These are phyloP conservation scores for Penicillium sp. DNA, from an alignment of 2,329 filamentous ascomycete genomes.

Conservation along the genomic window DNA sequence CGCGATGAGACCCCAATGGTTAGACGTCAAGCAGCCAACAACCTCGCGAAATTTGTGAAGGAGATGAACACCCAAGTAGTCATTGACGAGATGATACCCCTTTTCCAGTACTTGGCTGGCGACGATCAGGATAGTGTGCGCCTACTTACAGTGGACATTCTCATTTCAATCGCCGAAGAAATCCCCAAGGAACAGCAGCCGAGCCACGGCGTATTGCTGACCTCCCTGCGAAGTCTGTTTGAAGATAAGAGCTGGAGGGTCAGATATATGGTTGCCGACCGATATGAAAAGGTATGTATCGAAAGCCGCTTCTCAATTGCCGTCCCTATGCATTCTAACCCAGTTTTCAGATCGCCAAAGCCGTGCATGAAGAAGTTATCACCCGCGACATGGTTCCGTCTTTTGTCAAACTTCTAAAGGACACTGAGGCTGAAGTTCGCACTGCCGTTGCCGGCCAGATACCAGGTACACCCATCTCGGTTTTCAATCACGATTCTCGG, in stretches of 20 bases:
- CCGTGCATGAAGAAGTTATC: constrained; percentile 95
- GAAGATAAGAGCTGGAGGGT: constrained; percentile 99
- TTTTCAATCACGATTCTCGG: constrained; percentile 2
- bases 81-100: constrained; percentile 97
- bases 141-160: constrained; percentile 91
- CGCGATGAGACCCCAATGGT: constrained; percentile 99
- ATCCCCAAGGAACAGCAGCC: constrained; percentile 98
- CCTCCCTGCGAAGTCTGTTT: constrained; percentile 88
- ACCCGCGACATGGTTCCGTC: constrained; percentile 91
- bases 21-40: constrained; percentile 92
- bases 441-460: constrained; percentile 98
- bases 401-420: constrained; percentile 96
- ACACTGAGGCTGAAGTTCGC: constrained; percentile 95
- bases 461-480: constrained; percentile 61
- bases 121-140: constrained; percentile 98
- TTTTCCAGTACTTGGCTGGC: constrained; percentile 94
- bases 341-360: constrained; percentile 81
- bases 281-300: constrained; percentile 84
- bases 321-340: constrained; percentile 22
- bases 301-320: not conserved
- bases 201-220: constrained; percentile 90
- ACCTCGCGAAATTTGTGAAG: constrained; percentile 96
- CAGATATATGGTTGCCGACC: constrained; percentile 97
- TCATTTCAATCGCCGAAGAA: constrained; percentile 95
- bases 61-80: constrained; percentile 91